A percentile compares a stretch with the other conserved stretches of the same genome.
phyloP scores from a whole-genome alignment of 2,329 filamentous ascomycete genomes.

The Helotiales sp. region DNA sequence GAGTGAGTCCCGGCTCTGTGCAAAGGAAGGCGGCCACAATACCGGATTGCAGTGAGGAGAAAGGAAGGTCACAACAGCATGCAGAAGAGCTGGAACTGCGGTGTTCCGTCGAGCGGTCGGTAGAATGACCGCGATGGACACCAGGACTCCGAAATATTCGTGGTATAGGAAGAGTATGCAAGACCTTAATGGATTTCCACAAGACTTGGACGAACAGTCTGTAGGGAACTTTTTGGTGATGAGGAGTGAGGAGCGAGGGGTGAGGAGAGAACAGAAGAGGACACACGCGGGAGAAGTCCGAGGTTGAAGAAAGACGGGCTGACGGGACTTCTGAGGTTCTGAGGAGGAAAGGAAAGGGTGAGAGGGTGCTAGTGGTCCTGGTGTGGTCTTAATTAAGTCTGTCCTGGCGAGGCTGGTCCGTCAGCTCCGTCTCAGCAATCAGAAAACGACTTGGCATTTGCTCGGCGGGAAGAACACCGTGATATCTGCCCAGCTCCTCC shows the following conservation, averaged over 20 bases:
- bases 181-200: neutral
- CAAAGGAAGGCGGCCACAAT: neutral
- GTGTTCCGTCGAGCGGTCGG: neutral
- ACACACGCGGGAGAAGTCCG: conserved; percentile 2
- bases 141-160: neutral
- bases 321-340: no score
- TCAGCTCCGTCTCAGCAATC: no score
- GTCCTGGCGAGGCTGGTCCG: no score
- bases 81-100: neutral
- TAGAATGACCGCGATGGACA: conserved; percentile 3
- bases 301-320: neutral
- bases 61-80: neutral
- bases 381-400: no score
- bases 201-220: no score
- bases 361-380: no score
- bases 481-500: neutral
- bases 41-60: neutral
- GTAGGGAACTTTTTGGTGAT: neutral
- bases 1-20: neutral
- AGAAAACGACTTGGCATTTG: neutral
- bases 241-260: neutral
- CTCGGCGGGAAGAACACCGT: conserved; percentile 7
- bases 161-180: no score
- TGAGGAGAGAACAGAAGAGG: neutral
- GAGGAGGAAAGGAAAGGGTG: no score